Conservation (phyloP, 2,329 filamentous ascomycete species). For the Annulohypoxylon truncatum region DNA sequence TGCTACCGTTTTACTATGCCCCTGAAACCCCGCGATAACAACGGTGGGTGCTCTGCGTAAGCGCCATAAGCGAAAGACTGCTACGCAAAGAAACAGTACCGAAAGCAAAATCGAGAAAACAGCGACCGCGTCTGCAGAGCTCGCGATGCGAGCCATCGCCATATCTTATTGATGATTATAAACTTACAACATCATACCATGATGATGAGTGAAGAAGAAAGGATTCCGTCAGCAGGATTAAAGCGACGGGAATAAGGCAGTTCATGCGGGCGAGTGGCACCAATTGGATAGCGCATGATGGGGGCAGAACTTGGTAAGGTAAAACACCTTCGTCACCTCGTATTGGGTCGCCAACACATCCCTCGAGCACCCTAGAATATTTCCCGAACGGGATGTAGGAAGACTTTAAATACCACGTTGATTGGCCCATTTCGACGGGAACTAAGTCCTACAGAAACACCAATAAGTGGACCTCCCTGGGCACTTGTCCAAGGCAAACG, state of each 20-base stretch:
- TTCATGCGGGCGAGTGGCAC: background rate
- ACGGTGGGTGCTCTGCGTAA: conserved; percentile 4
- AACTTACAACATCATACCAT: background rate
- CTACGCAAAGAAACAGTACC: conserved; percentile 9
- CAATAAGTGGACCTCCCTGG: background rate
- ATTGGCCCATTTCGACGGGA: conserved; percentile 8
- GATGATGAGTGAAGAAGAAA: background rate
- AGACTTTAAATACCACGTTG: background rate
- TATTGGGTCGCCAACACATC: conserved; percentile 15
- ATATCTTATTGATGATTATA: conserved; percentile 1
- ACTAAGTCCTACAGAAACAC: conserved; percentile 1
- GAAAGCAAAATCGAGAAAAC: conserved; percentile 23
- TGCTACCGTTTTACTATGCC: conserved; percentile 21
- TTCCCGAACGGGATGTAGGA: conserved; percentile 16
- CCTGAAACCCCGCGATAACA: conserved; percentile 20
- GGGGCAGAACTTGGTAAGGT: background rate
- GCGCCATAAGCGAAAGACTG: conserved; percentile 13
- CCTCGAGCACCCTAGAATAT: background rate
- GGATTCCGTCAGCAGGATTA: conserved; percentile 12
- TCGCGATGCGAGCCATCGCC: conserved; percentile 9
- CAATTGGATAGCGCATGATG: conserved; percentile 19
- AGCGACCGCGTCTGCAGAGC: conserved; percentile 7
- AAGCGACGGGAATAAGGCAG: background rate
- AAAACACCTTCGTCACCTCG: conserved; percentile 11
- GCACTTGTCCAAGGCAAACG: background rate